Evolutionary conservation across 768 basidiomycete species (phyloP).

Genomic region (Boletus pseudo-olivaceus): DNA sequence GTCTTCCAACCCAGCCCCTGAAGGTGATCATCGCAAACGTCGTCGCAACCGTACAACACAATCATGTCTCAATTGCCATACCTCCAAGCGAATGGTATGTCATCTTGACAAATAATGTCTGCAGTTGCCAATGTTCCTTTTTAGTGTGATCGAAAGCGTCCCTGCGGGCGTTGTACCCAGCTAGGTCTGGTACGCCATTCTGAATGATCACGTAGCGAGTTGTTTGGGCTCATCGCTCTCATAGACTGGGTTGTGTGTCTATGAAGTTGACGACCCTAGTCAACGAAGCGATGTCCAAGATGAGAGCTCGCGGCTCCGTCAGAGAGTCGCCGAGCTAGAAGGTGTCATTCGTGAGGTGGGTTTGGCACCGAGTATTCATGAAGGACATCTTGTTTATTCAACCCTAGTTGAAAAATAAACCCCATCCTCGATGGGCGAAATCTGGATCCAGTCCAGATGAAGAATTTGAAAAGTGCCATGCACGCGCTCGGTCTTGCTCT

Average conservation of each 20-base stretch:
- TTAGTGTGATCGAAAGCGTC: slow-evolving; percentile 48
- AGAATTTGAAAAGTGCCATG: slow-evolving; percentile 28
- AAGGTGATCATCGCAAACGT: slow-evolving; percentile 55
- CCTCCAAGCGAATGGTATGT: slow-evolving; percentile 68
- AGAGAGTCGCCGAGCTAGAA: slow-evolving; percentile 78
- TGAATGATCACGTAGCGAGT: slow-evolving; percentile 24
- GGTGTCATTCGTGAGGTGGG: slow-evolving; percentile 76
- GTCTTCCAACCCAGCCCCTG: slow-evolving; percentile 33
- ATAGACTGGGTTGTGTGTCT: slow-evolving; percentile 79
- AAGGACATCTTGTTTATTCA: neutral
- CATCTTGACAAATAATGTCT: neutral
- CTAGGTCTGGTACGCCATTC: slow-evolving; percentile 36
- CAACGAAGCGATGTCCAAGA: slow-evolving; percentile 52
- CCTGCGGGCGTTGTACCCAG: slow-evolving; percentile 44
- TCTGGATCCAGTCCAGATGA: slow-evolving; percentile 21
- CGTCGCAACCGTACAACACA: slow-evolving; percentile 72
- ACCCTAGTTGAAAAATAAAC: slow-evolving; percentile 64
- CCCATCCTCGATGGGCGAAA: slow-evolving; percentile 59
- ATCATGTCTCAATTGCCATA: slow-evolving; percentile 71
- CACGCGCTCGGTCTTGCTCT: slow-evolving; percentile 17
- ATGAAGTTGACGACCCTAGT: slow-evolving; percentile 76
- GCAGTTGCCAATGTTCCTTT: neutral
- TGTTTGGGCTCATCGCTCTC: slow-evolving; percentile 4
- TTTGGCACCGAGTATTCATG: neutral
- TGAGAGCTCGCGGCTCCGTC: slow-evolving; percentile 62